Evolutionary conservation across 2,329 filamentous ascomycete species (phyloP), one percentile per base, ranked within the genome.

Genomic region (Scytalidium sp.): DNA sequence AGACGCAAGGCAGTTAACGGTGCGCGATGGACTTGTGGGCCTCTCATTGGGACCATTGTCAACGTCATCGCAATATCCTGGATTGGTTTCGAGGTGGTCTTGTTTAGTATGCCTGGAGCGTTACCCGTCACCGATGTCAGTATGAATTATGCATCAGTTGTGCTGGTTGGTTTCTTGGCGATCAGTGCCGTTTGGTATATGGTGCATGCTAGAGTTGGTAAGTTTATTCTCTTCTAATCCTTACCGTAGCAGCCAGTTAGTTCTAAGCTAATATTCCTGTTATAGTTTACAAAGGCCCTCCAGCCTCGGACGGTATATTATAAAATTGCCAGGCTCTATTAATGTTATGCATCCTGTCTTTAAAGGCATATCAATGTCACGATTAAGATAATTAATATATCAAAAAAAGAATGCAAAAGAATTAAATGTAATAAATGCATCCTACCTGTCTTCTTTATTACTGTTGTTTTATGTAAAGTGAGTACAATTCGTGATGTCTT

Each of bases 21-120:
- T 43, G 62, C 82, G 71, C 69, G 90, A 6, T 87, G 86, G 0
- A 74, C 79, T 43, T 68, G 69, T 9, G 73, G 83, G 27, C 62
- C 75, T 0, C 83, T 87, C 57, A 69, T 84, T 41, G 84, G 78
- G n/a, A 85, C 82, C 77, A 67, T 75, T 20, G 73, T 78, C 20
- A 88, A 88, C 60, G 50, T 75, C 39, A 70, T 78, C 19, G 82
- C 82, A 2, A 62, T 86, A 27, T 67, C 66, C 2, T 86, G 83
- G 59, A 78, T 81, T 7, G 65, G 74, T 3, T 68, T 85, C 19
- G 85, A 82, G 1, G 83, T 81, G 0, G 75, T 86, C 2, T 70
- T 87, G 1, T 86, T 86, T 64, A 72, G 84, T 46, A 84, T 86
- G 62, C 83, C 83, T 3, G 81, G 81, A 1, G 74, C 70, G 0